Evolutionary conservation across 2,329 filamentous ascomycete genomes (phyloP).

Genomic region (Phaeophleospora eucalypticola): DNA sequence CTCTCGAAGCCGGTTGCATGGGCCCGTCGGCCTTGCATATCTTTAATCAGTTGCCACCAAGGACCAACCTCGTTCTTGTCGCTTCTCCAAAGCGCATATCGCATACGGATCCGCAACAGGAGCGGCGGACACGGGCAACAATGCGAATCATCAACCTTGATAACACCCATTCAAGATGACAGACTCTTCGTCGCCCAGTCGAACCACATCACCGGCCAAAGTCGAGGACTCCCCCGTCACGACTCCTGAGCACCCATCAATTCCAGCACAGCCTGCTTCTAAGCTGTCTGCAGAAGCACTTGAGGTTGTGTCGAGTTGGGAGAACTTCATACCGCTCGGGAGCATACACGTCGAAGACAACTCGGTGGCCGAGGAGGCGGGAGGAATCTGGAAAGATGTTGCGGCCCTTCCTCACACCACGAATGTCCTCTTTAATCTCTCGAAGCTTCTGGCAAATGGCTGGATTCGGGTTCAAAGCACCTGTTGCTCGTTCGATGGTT

Average conservation of each 20-base stretch:
- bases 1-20: too few species aligned
- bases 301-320: slow-evolving; percentile 12
- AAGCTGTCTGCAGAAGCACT: not conserved
- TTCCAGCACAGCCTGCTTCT: not conserved
- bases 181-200: not conserved
- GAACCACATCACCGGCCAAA: not conserved
- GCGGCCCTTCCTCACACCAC: slow-evolving; percentile 1
- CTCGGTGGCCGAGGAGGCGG: not conserved
- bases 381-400: slow-evolving; percentile 8
- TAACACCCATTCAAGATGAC: not conserved
- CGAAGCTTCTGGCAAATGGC: slow-evolving; percentile 16
- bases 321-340: slow-evolving; percentile 26
- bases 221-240: not conserved
- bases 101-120: too few species aligned
- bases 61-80: too few species aligned
- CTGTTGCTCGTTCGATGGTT: not conserved
- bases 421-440: slow-evolving; percentile 6
- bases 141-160: too few species aligned
- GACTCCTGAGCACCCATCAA: not conserved
- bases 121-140: too few species aligned
- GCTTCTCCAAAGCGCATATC: too few species aligned
- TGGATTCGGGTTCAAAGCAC: slow-evolving; percentile 21
- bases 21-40: too few species aligned
- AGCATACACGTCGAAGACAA: slow-evolving; percentile 19
- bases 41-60: too few species aligned